Base-by-base conservation (phyloP, 2,329 filamentous ascomycete genomes). In the Alternaria ethzedia region DNA sequence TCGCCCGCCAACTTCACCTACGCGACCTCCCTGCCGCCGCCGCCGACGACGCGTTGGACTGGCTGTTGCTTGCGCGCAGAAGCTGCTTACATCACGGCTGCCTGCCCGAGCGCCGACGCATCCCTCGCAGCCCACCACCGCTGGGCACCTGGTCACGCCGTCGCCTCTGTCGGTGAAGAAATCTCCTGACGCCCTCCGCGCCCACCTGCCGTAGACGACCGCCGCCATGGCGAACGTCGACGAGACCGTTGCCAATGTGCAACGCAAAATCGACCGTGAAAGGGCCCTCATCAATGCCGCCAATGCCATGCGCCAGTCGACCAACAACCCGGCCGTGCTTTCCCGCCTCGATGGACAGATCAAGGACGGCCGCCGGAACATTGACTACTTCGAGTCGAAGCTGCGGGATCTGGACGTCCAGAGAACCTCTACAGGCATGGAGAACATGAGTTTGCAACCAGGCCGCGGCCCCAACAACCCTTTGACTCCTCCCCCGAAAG, bases 181-280 rank as follows among this genome's bases (percentile, higher is more conserved):
- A 62, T 63, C 61, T 67, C 52, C 67, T 21, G 43, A 57, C 67
- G 69, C 67, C 61, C 70, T 72, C 70, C 70, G 71, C 69, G 68
- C 69, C 69, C 64, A 59, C 54, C 21, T 43, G 51, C 49, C 41
- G 36, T 59, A 63, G 52, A 58, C 60, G 12, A 25, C 66, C 55
- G 45, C 67, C 70, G 78, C 80, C 78, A 89, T 89, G 86, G 67
- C 72, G 84, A 84, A 83, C 78, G 83, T 87, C 79, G 87, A 90
- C 77, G 86, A 88, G 72, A 85, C 88, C 69, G 86, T 89, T 82
- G 89, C 89, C 82, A 91, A 93, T 81, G 94, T 99, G 83, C 89
- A 91, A 84, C 91, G 90, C 85, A 98, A 99, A 91, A 98, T 99
- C 82, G 93, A 97, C 86, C 90, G 95, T 80, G 96, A 99, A 83